Evolutionary conservation across 345 rosid genomes (phyloP), one percentile per base, ranked within the genome.

Genomic region (Acer campestre): DNA sequence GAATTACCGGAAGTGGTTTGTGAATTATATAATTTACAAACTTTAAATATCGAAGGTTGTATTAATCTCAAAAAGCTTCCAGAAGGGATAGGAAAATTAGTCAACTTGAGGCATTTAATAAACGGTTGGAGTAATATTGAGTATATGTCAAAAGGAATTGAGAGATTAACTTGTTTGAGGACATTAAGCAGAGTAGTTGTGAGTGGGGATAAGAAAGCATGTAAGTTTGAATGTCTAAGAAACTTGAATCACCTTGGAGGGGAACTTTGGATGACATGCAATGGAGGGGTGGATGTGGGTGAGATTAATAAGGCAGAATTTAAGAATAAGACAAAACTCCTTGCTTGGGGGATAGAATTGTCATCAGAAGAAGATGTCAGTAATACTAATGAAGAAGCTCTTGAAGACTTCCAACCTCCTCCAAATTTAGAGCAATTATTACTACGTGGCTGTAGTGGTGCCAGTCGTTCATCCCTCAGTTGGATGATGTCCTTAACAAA

Each of bases 401-500:
- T 67, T 67, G 27, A 67, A 35, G 25, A 20, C 25, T 67, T 42
- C 10, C 49, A 67, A 40, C 70, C 70, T 35, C 51, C 70, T 67
- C 13, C 48, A 40, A 67, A 67, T 67, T 67, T 67, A 42, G 51
- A 67, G 51, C 1, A 3, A 17, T 67, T 67, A n/a, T 0, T 0
- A 0, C n/a, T 38, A 7, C 0, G 0, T 0, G 23, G 9, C 2
- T 67, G n/a, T 20, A 9, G 6, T 1, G 6, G 22, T 27, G 10
- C 42, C 40, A 66, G 1, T 17, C 22, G 23, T 35, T 0, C n/a
- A 11, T 9, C 2, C 7, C 51, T 44, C 3, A 0, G 9, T 40
- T 67, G 48, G 70, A 16, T 71, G 51, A 8, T n/a, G 10, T 71
- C 65, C 0, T 56, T 71, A 56, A 71, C 49, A 46, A 71, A 35